These are phyloP conservation scores for Acacia acuminata DNA, from an alignment of 306 rosid species.

Conservation along the genomic window DNA sequence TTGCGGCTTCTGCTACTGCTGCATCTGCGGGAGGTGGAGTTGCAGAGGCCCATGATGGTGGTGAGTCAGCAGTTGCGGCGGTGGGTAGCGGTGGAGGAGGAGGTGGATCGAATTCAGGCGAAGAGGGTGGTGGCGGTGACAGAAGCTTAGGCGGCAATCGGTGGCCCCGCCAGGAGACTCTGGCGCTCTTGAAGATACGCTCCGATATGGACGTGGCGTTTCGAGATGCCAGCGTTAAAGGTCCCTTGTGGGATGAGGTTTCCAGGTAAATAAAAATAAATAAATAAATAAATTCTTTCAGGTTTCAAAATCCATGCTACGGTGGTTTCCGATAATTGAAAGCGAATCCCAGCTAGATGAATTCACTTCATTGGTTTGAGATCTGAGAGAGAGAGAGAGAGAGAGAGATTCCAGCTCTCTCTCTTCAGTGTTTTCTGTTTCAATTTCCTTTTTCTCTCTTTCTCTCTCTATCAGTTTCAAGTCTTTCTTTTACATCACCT, in stretches of 20 bases:
- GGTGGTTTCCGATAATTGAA: slow-evolving; percentile 9
- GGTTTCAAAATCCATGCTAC: neutral
- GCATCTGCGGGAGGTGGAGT: neutral
- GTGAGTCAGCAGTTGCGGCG: slow-evolving; percentile 22
- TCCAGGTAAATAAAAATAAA: slow-evolving; percentile 50
- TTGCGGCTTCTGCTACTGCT: neutral
- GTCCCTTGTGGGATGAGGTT: slow-evolving; percentile 98
- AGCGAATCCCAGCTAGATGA: neutral
- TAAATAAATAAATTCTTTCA: too few species aligned
- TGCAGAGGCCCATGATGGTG: slow-evolving; percentile 21
- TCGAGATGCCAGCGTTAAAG: slow-evolving; percentile 85
- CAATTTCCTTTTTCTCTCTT: slow-evolving; percentile 4
- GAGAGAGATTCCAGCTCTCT: neutral
- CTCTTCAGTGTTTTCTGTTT: slow-evolving; percentile 16
- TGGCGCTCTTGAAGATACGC: slow-evolving; percentile 83
- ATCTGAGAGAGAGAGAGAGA: slow-evolving; percentile 32
- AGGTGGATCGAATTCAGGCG: slow-evolving; percentile 67
- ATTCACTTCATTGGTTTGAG: slow-evolving; percentile 24
- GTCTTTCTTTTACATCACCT: slow-evolving; percentile 5
- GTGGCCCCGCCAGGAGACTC: slow-evolving; percentile 92
- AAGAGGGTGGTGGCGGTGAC: slow-evolving; percentile 64
- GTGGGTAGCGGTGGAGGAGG: slow-evolving; percentile 21
- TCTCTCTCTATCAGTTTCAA: slow-evolving; percentile 16
- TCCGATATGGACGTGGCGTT: slow-evolving; percentile 93
- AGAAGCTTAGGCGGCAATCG: slow-evolving; percentile 80